Conservation (phyloP, 108 stramenopile genomes). For the Conticribra weissflogii region DNA sequence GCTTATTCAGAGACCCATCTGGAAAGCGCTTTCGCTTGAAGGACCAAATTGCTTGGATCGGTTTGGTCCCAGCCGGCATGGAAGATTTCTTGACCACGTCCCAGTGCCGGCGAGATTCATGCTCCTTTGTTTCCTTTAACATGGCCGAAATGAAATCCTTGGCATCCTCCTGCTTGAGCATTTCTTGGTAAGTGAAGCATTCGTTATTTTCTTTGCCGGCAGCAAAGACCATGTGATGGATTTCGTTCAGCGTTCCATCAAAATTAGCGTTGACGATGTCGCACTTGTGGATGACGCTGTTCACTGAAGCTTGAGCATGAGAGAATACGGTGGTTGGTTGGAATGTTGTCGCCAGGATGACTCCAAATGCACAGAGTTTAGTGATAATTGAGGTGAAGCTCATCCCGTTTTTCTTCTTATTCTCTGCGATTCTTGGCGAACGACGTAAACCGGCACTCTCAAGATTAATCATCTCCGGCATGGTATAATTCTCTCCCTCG, state of each 20-base stretch:
- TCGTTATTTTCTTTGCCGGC: slow-evolving; percentile 5
- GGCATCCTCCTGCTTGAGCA: slow-evolving; percentile 5
- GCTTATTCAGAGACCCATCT: too few species aligned
- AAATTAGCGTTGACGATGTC: neutral
- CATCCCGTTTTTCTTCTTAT: neutral
- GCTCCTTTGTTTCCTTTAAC: neutral
- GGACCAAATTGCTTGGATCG: too few species aligned
- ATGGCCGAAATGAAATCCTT: slow-evolving; percentile 9
- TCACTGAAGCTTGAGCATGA: neutral
- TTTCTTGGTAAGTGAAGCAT: slow-evolving; percentile 1
- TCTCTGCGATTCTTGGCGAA: neutral
- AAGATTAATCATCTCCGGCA: neutral
- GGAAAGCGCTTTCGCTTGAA: too few species aligned
- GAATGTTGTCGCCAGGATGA: neutral
- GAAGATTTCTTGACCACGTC: too few species aligned
- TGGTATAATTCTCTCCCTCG: neutral
- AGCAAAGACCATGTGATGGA: neutral
- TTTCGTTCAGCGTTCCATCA: neutral
- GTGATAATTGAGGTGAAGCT: neutral
- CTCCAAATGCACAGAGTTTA: neutral
- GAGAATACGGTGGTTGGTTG: neutral
- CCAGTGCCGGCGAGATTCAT: slow-evolving; percentile 4
- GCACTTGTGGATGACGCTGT: neutral
- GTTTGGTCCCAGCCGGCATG: too few species aligned
- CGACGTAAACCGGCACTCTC: neutral